Evolutionary conservation across 1,284 basidiomycete genomes (phyloP), one percentile per base, ranked within the genome.

Genomic region (Fistulina hepatica): DNA sequence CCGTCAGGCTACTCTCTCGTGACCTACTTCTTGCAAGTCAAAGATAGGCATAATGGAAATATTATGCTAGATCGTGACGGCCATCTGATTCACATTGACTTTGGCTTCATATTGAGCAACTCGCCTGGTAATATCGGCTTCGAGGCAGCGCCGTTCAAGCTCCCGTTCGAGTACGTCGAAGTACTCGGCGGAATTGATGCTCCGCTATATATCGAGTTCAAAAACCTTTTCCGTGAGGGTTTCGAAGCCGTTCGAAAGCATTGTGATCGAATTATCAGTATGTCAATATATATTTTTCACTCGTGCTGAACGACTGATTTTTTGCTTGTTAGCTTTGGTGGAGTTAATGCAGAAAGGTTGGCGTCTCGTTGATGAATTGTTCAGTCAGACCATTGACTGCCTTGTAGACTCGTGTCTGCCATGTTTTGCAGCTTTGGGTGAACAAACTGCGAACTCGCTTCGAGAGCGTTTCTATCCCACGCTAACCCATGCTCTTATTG

Each of bases 11-110:
- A 97, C 59, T 95, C 91, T 2, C 71, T 98, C 44, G 81, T 97
- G 32, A 93, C 90, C 9, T 97, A 90, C 58, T 76, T 98, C 16
- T 73, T 99, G 3, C 95, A 98, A 65, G 88, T 99, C 61, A 99
- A 99, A 61, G 94, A 98, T 60, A 76, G 95, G 17, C 95, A 99
- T 56, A 99, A 99, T 52, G 95, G 95, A 33, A 99, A 98, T 56
- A 98, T 99, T 43, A 73, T 99, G 4, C 66, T 99, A 25, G 95
- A 98, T 58, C 76, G 89, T 37, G 88, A 95, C 34, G 95, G 95
- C 0, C 93, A 95, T 51, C 65, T 94, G 12, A 78, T 94, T 42
- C 89, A 97, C 58, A 97, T 97, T 48, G 95, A 98, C 60, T 99
- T 98, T 58, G 95, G 95, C 0, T 98, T 98, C 65, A 95, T 99